A percentile compares a stretch with the other conserved stretches of the same genome.
phyloP scores from a whole-genome alignment of 257 asterid genomes.

The Penstemon newberryi region DNA sequence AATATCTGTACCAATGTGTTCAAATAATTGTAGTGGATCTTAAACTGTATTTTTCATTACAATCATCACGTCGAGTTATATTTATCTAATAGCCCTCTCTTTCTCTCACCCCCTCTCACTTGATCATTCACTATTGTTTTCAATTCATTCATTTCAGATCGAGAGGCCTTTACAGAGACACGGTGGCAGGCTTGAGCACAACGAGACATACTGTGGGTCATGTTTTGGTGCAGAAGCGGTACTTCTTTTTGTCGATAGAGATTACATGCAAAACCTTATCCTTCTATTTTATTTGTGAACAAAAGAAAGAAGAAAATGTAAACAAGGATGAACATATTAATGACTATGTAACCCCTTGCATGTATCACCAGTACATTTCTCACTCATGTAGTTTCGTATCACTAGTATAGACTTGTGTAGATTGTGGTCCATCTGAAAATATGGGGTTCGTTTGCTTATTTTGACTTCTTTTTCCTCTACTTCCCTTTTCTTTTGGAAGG shows the following conservation, averaged over 20 bases:
- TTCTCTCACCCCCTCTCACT: conserved; percentile 1
- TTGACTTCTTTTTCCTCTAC: no score
- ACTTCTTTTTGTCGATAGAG: conserved; percentile 24
- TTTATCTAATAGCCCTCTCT: no score
- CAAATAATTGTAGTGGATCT: no score
- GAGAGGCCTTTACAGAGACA: conserved; percentile 97
- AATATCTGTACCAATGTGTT: no score
- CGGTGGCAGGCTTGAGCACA: conserved; percentile 95
- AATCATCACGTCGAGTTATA: no score
- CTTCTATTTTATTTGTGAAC: conserved; percentile 2
- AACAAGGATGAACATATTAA: no score
- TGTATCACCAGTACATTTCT: no score
- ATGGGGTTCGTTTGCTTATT: neutral
- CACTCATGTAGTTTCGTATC: conserved; percentile 5
- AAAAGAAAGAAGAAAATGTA: neutral
- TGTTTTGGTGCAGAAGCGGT: conserved; percentile 98
- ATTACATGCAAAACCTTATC: neutral
- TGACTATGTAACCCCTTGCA: no score
- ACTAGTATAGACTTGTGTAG: neutral
- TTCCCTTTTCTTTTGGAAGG: no score
- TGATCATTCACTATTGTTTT: conserved; percentile 1
- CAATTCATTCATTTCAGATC: conserved; percentile 52
- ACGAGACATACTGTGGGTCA: conserved; percentile 95
- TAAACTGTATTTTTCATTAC: no score
- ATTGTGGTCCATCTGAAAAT: conserved; percentile 3